These are phyloP conservation scores for Suhomyces taliae DNA, from an alignment of 1,139 yeast genomes.

Conservation along the genomic window DNA sequence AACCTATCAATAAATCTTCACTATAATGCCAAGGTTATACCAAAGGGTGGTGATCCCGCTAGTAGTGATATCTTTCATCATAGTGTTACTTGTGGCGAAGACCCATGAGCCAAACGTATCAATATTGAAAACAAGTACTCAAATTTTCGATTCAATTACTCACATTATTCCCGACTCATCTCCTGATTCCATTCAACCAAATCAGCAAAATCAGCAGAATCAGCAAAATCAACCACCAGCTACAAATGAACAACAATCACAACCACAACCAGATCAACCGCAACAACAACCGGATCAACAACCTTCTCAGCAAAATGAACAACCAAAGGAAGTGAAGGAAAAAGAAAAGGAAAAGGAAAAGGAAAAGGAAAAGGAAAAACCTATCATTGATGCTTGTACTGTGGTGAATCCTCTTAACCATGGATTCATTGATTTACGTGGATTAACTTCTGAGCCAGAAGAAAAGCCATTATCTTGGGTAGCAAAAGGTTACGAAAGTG, in stretches of 20 bases:
- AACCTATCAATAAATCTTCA: neutral
- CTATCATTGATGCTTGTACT: slow-evolving; percentile 49
- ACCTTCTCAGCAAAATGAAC: neutral
- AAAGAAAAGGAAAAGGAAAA: neutral
- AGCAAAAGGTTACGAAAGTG: slow-evolving; percentile 70
- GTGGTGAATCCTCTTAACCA: slow-evolving; percentile 51
- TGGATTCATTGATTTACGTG: slow-evolving; percentile 57
- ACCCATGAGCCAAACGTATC: neutral
- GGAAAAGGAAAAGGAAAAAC: slow-evolving; percentile 16
- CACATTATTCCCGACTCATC: slow-evolving; percentile 13
- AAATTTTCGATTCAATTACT: slow-evolving; percentile 22
- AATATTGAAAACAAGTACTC: slow-evolving; percentile 11
- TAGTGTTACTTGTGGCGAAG: slow-evolving; percentile 11
- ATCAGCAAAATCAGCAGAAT: neutral
- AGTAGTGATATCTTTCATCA: slow-evolving; percentile 15
- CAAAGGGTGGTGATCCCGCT: slow-evolving; percentile 21
- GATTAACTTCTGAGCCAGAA: slow-evolving; percentile 45
- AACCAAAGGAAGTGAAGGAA: neutral
- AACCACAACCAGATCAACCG: no score
- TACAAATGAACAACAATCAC: no score
- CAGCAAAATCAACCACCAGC: neutral
- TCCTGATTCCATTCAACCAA: neutral
- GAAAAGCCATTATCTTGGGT: slow-evolving; percentile 57
- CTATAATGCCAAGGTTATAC: slow-evolving; percentile 15
- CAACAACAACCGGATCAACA: neutral